Evolutionary conservation across 2,329 filamentous ascomycete species (phyloP).

Genomic region (Cercospora janseana): DNA sequence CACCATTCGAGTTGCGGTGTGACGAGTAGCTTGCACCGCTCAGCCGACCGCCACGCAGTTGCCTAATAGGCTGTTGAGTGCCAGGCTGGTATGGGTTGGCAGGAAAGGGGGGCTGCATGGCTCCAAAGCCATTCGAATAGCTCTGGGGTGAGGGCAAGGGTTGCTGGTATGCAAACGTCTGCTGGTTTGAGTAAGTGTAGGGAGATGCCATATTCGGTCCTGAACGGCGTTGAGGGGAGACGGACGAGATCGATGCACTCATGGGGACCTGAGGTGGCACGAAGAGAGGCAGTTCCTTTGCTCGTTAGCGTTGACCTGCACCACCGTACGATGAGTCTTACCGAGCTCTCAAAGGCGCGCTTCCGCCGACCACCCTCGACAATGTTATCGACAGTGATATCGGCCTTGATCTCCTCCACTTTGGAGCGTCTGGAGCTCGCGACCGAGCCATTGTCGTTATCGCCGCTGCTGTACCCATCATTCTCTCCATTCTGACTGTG

Average conservation of each 20-base stretch:
- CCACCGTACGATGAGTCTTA: slow-evolving; percentile 56
- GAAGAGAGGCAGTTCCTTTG: slow-evolving; percentile 89
- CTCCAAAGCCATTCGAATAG: slow-evolving; percentile 46
- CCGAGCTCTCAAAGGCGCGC: slow-evolving; percentile 90
- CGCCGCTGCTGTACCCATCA: slow-evolving; percentile 82
- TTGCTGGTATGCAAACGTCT: slow-evolving; percentile 74
- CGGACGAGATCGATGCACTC: slow-evolving; percentile 93
- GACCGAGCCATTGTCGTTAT: slow-evolving; percentile 73
- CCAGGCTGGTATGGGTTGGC: slow-evolving; percentile 28
- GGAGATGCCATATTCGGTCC: slow-evolving; percentile 70
- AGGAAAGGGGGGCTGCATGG: slow-evolving; percentile 26
- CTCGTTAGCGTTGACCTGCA: slow-evolving; percentile 16
- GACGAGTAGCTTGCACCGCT: slow-evolving; percentile 41
- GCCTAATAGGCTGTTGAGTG: slow-evolving; percentile 38
- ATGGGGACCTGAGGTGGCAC: slow-evolving; percentile 91
- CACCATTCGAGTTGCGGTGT: slow-evolving; percentile 50
- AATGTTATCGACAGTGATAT: slow-evolving; percentile 98
- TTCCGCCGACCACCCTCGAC: slow-evolving; percentile 95
- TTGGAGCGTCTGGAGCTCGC: slow-evolving; percentile 70
- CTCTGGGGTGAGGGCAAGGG: slow-evolving; percentile 82
- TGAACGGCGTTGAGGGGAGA: slow-evolving; percentile 83
- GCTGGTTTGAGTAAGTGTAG: slow-evolving; percentile 72
- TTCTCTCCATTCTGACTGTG: slow-evolving; percentile 53
- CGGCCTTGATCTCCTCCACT: slow-evolving; percentile 84
- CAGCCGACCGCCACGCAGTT: slow-evolving; percentile 60